Evolutionary conservation across 768 basidiomycete genomes (phyloP), one percentile per base, ranked within the genome.

Genomic region (Lactifluus volemus): DNA sequence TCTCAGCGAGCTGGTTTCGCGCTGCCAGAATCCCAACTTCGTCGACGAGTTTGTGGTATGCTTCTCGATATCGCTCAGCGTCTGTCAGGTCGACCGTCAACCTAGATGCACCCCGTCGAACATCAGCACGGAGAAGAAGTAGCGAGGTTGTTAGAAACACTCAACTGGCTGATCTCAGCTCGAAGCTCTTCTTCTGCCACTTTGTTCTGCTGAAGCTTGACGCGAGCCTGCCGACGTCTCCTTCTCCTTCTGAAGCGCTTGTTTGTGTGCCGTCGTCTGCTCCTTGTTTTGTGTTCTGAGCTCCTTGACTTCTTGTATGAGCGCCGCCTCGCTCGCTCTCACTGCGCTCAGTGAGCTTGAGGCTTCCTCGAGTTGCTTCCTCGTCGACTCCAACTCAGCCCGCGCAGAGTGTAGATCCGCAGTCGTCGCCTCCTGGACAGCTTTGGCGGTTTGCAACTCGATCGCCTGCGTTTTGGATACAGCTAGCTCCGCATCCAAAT

Each of bases 1-100:
- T 84, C 68, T 93, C 86, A 7, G 90, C 89, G 39, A 93, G 76
- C 36, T 84, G 80, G 65, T 92, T 90, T 11, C 86, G 79, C 12
- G 81, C 80, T 17, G 86, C 73, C 10, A 95, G 78, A 6, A 80
- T 75, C 17, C 78, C 79, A 30, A 92, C 80, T 68, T 89, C 81
- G 17, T 86, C 81, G 17, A 80, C 71, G 11, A 93, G 75, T 29
- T 77, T 76, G 59, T 79, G 76, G 70, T 92, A 93, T 12, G 88
- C 86, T 52, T 85, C 81, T 70, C 85, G 81, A 72, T 85, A 92
- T 19, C 75, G 77, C 63, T 83, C 83, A 1, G 81, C 80, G 12
- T 86, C 81, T 4, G 77, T 69, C 21, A 92, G 71, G 38, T 88
- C 86, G 5, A 73, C 58, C 32, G 70, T 69, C 51, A 84, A 63